Percentiles rank a stretch among this genome's conserved stretches.
These are phyloP conservation scores for Verticillium longisporum DNA, from an alignment of 2,329 filamentous ascomycete species.

Conservation along the genomic window DNA sequence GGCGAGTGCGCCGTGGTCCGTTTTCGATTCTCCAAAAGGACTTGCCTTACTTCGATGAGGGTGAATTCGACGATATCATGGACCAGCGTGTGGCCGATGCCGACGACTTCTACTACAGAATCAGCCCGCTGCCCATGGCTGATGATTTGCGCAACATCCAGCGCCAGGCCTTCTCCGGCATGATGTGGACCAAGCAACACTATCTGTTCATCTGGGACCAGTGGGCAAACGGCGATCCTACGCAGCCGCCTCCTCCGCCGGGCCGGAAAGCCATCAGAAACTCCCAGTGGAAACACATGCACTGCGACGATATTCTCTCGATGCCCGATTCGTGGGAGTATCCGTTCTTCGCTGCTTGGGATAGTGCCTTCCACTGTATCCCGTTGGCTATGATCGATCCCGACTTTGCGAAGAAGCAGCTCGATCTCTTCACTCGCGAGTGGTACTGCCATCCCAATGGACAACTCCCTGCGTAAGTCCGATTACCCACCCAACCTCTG, in stretches of 20 bases:
- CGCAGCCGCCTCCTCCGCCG: conserved; percentile 77
- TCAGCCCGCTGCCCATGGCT: conserved; percentile 88
- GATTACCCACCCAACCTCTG: neutral
- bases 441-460: conserved; percentile 99
- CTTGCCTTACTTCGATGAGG: conserved; percentile 83
- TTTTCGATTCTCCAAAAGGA: conserved; percentile 77
- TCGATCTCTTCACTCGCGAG: conserved; percentile 90
- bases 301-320: conserved; percentile 89
- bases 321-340: conserved; percentile 99
- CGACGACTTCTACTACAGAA: conserved; percentile 90
- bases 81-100: conserved; percentile 83
- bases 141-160: conserved; percentile 94
- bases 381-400: conserved; percentile 95
- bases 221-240: conserved; percentile 91
- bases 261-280: conserved; percentile 78
- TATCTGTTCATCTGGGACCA: conserved; percentile 98
- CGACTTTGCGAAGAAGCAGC: conserved; percentile 95
- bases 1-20: conserved; percentile 94
- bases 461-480: conserved; percentile 73
- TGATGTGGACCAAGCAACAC: conserved; percentile 98
- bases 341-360: conserved; percentile 96
- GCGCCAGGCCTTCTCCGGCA: conserved; percentile 86
- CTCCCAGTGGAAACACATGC: conserved; percentile 86
- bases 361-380: conserved; percentile 95
- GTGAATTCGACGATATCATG: conserved; percentile 83